Evolutionary conservation across 225 moss, liverwort and hornwort genomes (phyloP), one percentile per base, ranked within the genome.

Genomic region (Ulota crispa): DNA sequence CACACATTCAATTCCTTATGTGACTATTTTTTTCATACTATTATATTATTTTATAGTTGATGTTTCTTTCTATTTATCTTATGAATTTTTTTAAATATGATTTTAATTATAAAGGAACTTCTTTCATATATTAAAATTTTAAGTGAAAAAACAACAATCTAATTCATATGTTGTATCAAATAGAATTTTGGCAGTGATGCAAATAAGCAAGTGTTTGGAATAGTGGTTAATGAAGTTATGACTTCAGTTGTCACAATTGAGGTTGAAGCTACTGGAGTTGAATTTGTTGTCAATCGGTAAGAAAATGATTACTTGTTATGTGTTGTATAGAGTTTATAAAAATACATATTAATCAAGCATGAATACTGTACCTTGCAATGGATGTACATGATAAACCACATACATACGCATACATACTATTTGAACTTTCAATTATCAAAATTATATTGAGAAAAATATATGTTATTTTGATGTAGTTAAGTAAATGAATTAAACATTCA

Each of bases 201-300:
- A 74, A 78, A 78, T 21, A 57, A 5, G 10, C 78, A 81, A 21
- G 64, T 87, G 6, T 87, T 87, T 75, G 70, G 70, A 15, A 84
- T 87, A 26, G 70, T 59, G 1, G 78, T 87, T n/a, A 24, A 54
- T 79, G 73, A 87, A 87, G 11, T 43, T 19, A 82, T 87, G 87
- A 73, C 60, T 41, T 87, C 87, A 10, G 72, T 87, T 65, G 19
- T 85, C 34, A 79, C 72, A 43, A 26, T 87, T 53, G 87, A 87
- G 36, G 71, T 82, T 59, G 71, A 71, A 18, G 82, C 87, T 54
- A 0, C 8, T 0, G 66, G 39, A 34, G 82, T 87, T 7, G 87
- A 87, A 0, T 87, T 87, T 72, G 9, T 87, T 6, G 14, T 85
- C 1, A 76, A 87, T 30, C 39, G 85, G 87, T 87, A 82, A 60